Base-by-base conservation (phyloP, 2,329 filamentous ascomycete genomes). In the Thelonectria discophora region DNA sequence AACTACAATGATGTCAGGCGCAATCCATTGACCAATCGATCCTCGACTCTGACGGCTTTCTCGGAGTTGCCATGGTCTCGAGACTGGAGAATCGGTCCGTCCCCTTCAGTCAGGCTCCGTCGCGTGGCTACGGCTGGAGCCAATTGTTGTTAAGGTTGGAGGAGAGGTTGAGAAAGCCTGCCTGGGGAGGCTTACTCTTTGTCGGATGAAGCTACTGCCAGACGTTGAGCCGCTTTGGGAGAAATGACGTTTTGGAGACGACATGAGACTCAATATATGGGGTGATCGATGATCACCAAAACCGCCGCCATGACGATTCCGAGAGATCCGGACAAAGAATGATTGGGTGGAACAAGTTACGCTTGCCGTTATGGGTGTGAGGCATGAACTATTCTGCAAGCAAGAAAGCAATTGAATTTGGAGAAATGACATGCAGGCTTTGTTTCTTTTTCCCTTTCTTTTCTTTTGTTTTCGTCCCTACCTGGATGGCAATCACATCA, bases 1-100 rank as follows among this genome's bases (percentile, higher is more conserved):
- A 37, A 20, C 27, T 15, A 18, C 39, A 24, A 55, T 68, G 65
- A 70, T 67, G 64, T 70, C 65, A 66, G 52, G 46, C 20, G 24
- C 9, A 15, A 21, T 5, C 13, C 32, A 34, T 42, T 2, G 32
- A 45, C 54, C 60, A 66, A 58, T 65, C 15, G 53, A 37, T 32
- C 47, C 13, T 20, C 24, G 15, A 2, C 32, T 13, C 24, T 46
- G 34, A 48, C 58, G 45, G 60, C 24, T 27, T 53, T 40, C 20
- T 21, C 45, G 47, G 47, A 52, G 12, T 18, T 49, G 11, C 21
- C 34, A 37, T 40, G 39, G 63, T 60, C 65, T 62, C 55, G 37
- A 60, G 67, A 70, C 60, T 58, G 51, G 12, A 52, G 59, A 71
- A 71, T 71, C 69, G 69, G 69, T 63, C 65, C 69, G 65, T 70